Evolutionary conservation across 768 basidiomycete genomes (phyloP).

Genomic region (Amyloporia xantha): DNA sequence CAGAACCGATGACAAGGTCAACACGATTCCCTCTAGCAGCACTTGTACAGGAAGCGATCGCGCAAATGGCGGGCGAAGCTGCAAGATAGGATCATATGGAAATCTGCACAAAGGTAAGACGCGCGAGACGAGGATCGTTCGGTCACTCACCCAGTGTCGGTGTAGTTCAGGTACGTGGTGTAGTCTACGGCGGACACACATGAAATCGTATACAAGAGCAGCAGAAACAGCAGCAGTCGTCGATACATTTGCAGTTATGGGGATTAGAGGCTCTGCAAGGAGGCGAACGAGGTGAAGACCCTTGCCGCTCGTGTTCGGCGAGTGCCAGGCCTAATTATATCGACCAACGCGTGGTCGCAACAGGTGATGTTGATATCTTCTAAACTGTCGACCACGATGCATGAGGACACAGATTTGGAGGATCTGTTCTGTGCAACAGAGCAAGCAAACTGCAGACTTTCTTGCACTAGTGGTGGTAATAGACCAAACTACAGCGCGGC

Average conservation of each 20-base stretch:
- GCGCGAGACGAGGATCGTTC: too few species aligned
- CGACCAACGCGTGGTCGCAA: too few species aligned
- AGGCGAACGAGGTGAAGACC: neutral
- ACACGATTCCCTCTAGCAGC: conserved; percentile 73
- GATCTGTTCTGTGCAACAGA: too few species aligned
- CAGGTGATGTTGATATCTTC: too few species aligned
- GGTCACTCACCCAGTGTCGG: too few species aligned
- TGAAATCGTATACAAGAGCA: neutral
- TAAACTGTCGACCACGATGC: too few species aligned
- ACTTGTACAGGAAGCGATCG: conserved; percentile 90
- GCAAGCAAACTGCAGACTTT: too few species aligned
- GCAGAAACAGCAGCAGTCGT: neutral
- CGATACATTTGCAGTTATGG: neutral
- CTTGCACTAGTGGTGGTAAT: too few species aligned
- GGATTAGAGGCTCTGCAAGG: too few species aligned
- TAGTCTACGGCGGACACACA: neutral
- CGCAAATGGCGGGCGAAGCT: conserved; percentile 73
- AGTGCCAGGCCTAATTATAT: neutral
- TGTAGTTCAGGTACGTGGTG: neutral
- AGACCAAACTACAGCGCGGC: too few species aligned
- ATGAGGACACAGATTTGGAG: too few species aligned
- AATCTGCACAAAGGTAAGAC: too few species aligned
- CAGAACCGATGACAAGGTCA: conserved; percentile 80
- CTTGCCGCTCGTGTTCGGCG: neutral
- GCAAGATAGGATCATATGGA: conserved; percentile 64